phyloP scores from a whole-genome alignment of 345 rosid species.

The Arabis hirsuta region DNA sequence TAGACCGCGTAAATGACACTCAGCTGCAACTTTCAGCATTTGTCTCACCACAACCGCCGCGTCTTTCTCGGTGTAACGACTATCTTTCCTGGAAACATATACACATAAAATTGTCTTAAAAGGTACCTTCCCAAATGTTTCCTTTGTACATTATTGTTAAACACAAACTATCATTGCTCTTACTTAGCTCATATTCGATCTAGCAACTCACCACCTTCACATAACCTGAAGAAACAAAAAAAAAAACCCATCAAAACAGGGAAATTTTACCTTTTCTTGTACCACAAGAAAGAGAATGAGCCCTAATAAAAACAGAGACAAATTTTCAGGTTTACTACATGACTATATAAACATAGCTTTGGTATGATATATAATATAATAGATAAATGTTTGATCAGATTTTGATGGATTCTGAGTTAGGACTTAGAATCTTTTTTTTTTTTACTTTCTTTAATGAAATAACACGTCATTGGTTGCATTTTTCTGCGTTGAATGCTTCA shows the following conservation, averaged over 20 bases:
- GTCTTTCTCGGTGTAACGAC: slow-evolving; percentile 75
- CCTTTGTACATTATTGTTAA: too few relatives aligned
- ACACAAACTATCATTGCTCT: slow-evolving; percentile 18
- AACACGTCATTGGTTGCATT: too few relatives aligned
- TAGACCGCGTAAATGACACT: slow-evolving; percentile 87
- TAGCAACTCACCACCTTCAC: slow-evolving; percentile 92
- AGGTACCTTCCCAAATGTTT: too few relatives aligned
- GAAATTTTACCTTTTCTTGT: background rate
- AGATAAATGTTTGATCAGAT: too few relatives aligned
- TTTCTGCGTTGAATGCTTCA: too few relatives aligned
- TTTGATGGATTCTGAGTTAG: too few relatives aligned
- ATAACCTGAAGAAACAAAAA: slow-evolving; percentile 57
- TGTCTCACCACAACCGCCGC: slow-evolving; percentile 82
- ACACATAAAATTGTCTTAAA: too few relatives aligned
- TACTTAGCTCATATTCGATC: slow-evolving; percentile 85
- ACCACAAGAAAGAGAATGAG: background rate
- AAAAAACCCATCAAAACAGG: background rate
- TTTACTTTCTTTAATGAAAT: too few relatives aligned
- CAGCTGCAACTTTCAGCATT: slow-evolving; percentile 87
- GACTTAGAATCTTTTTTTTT: too few relatives aligned
- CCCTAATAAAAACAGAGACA: background rate
- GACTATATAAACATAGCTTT: slow-evolving; percentile 71
- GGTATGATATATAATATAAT: too few relatives aligned
- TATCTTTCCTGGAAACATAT: slow-evolving; percentile 60
- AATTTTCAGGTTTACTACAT: slow-evolving; percentile 81